Evolutionary conservation across 2,329 filamentous ascomycete species (phyloP).

Genomic region (Orbilia brochopaga): DNA sequence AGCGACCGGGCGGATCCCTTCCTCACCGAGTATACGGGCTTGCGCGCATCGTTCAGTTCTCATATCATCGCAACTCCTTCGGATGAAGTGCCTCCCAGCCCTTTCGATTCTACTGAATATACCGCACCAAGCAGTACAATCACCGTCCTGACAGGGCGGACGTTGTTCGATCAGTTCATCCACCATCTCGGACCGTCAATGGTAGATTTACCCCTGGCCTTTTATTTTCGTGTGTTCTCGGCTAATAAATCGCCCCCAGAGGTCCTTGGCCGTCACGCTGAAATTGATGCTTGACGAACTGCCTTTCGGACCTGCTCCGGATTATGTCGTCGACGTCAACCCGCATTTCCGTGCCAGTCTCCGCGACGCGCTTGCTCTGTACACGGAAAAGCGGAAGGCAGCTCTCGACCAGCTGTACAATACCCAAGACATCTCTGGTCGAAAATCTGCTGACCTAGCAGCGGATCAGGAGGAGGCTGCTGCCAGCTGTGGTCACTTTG

Average conservation of each 20-base stretch:
- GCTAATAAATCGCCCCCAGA: slow-evolving; percentile 60
- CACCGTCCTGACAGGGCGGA: slow-evolving; percentile 65
- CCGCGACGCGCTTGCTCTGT: slow-evolving; percentile 78
- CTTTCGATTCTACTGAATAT: slow-evolving; percentile 16
- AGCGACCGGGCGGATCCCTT: slow-evolving; percentile 45
- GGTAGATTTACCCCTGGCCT: slow-evolving; percentile 58
- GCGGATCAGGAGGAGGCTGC: slow-evolving; percentile 97
- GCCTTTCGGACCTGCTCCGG: slow-evolving; percentile 74
- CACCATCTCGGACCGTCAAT: slow-evolving; percentile 87
- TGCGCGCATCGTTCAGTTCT: slow-evolving; percentile 53
- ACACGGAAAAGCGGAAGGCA: slow-evolving; percentile 74
- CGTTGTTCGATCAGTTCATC: slow-evolving; percentile 93
- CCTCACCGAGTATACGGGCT: slow-evolving; percentile 54
- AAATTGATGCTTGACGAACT: slow-evolving; percentile 86
- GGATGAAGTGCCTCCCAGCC: slow-evolving; percentile 1
- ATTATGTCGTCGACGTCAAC: slow-evolving; percentile 75
- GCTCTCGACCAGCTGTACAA: slow-evolving; percentile 81
- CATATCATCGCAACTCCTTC: slow-evolving; percentile 6
- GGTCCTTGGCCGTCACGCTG: slow-evolving; percentile 89
- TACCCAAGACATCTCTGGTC: slow-evolving; percentile 71
- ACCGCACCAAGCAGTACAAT: slow-evolving; percentile 7
- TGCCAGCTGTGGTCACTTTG: slow-evolving; percentile 96
- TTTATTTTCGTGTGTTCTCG: not conserved
- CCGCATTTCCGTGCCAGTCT: slow-evolving; percentile 81
- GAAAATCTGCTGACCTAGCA: slow-evolving; percentile 74